Percentiles rank a stretch among this genome's conserved stretches.
These are phyloP conservation scores for Ogataea chonburiensis DNA, from an alignment of 805 yeast genomes.

Conservation along the genomic window DNA sequence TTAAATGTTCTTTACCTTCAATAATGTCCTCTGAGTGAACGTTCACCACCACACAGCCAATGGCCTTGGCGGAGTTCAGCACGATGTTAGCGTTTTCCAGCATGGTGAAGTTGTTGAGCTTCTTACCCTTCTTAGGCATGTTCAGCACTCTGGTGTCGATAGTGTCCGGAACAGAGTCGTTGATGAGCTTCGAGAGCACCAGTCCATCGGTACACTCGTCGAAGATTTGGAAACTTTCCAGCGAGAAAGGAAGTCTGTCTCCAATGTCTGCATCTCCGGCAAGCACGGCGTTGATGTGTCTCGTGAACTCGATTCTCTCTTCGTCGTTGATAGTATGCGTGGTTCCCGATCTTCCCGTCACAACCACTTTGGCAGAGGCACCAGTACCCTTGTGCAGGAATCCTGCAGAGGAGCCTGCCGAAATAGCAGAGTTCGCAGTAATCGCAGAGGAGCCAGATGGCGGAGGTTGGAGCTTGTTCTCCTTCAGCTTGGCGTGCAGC, in stretches of 20 bases:
- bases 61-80: constrained; percentile 97
- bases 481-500: constrained; percentile 77
- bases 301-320: constrained; percentile 92
- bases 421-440: constrained; percentile 26
- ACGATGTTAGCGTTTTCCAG: constrained; percentile 97
- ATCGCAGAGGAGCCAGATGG: constrained; percentile 26
- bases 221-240: constrained; percentile 91
- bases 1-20: constrained; percentile 91
- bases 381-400: constrained; percentile 53
- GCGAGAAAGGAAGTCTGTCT: constrained; percentile 81
- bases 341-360: constrained; percentile 85
- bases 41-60: constrained; percentile 96
- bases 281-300: constrained; percentile 90
- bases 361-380: constrained; percentile 67
- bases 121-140: constrained; percentile 76
- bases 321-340: constrained; percentile 97
- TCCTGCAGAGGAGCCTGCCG: constrained; percentile 29
- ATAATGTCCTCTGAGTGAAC: constrained; percentile 93
- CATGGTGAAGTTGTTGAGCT: constrained; percentile 90
- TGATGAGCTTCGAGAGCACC: constrained; percentile 87
- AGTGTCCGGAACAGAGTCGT: constrained; percentile 97
- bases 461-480: constrained; percentile 32
- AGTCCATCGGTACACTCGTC: constrained; percentile 97
- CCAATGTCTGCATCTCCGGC: constrained; percentile 89
- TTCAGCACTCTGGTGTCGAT: constrained; percentile 97